Evolutionary conservation across 2,329 filamentous ascomycete genomes (phyloP).

Genomic region (Sporothrix protearum): DNA sequence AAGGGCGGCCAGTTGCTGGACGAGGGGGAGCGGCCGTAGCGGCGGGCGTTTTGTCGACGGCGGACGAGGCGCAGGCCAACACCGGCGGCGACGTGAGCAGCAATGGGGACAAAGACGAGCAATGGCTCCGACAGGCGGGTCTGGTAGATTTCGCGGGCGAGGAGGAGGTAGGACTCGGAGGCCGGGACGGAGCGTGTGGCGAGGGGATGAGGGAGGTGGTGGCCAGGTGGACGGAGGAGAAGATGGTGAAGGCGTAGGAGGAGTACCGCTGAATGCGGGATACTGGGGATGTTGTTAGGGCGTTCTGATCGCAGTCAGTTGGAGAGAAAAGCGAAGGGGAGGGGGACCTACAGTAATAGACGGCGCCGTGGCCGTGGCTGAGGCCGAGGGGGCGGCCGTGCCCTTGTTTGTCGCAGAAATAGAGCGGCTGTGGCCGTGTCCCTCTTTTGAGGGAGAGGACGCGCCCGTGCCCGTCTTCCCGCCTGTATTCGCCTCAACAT

Average conservation of each 20-base stretch:
- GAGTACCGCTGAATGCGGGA: conserved; percentile 81
- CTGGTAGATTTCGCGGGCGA: conserved; percentile 90
- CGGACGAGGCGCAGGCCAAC: conserved; percentile 72
- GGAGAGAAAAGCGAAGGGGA: too few relatives aligned
- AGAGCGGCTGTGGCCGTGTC: conserved; percentile 18
- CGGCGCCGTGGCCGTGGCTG: conserved; percentile 56
- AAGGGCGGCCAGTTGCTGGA: conserved; percentile 66
- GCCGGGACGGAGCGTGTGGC: conserved; percentile 66
- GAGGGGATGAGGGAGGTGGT: conserved; percentile 78
- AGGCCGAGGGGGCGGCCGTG: conserved; percentile 17
- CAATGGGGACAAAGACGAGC: conserved; percentile 70
- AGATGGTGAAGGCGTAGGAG: conserved; percentile 76
- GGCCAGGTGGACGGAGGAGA: conserved; percentile 70
- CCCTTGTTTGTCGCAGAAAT: conserved; percentile 30
- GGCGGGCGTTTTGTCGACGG: conserved; percentile 63
- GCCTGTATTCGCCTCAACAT: neutral
- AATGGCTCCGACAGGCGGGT: conserved; percentile 75
- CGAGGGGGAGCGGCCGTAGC: conserved; percentile 70
- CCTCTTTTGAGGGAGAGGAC: neutral
- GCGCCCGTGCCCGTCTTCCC: neutral
- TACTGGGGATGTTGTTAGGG: conserved; percentile 46
- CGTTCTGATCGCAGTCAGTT: neutral
- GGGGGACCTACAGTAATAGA: conserved; percentile 48
- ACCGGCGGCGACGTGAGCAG: conserved; percentile 73
- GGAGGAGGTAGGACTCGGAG: conserved; percentile 81